Evolutionary conservation across 2,329 filamentous ascomycete genomes (phyloP), one percentile per base, ranked within the genome.

Genomic region (Dothideomycetes sp.): DNA sequence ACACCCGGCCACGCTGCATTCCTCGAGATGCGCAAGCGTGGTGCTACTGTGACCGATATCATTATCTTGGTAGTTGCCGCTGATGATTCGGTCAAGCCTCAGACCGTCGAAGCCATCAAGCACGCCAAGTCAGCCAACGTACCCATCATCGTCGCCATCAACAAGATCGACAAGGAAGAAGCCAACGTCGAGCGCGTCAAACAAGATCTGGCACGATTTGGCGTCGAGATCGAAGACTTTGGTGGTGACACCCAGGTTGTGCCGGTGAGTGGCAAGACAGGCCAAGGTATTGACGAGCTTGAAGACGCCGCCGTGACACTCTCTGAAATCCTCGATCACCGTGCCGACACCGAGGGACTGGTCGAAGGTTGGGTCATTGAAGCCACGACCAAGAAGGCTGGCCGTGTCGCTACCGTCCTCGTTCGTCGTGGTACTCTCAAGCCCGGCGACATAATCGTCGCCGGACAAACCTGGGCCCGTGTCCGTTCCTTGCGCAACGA

Each of bases 1-100:
- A 98, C 91, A 0, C 91, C 91, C 1, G 91, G 91, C 1, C 91
- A 98, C 64, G 86, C 89, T 19, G 93, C 91, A 1, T 98, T 98
- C 63, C 66, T 96, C 50, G 84, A 82, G 27, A 98, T 98, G 91
- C 82, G 91, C 22, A 85, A 94, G 58, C 81, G 91, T 51, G 93
- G 91, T 48, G 93, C 91, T 22, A 86, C 89, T 47, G 87, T 96
- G 34, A 98, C 93, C 0, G 91, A 98, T 58, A 95, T 98, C 50
- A 86, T 98, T 11, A 82, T 98, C 29, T 67, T 98, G 15, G 91
- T 98, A 1, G 89, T 98, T 16, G 91, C 91, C 5, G 89, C 89
- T 7, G 91, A 98, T 58, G 93, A 98, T 58, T 91, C 87, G 57
- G 89, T 98, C 52, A 98, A 91, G 69, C 91, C 91, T 3, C 91